Evolutionary conservation across 2,329 filamentous ascomycete genomes (phyloP), one percentile per base, ranked within the genome.

Genomic region (Neopestalotiopsis sp.): DNA sequence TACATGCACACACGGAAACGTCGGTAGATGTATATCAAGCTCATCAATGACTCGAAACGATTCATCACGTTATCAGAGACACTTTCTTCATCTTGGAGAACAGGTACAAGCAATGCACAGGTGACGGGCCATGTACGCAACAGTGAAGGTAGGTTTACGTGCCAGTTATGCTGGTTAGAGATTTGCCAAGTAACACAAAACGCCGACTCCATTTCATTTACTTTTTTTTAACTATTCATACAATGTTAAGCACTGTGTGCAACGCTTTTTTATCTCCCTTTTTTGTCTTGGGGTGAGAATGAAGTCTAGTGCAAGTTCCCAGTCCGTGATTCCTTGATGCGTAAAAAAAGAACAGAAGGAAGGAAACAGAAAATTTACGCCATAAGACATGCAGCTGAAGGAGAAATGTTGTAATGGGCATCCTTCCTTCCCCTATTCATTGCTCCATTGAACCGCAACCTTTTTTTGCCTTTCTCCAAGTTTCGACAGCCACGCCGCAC

Each of bases 201-300:
- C 59, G 32, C 59, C 53, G 53, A 30, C 5, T 66, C 63, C 20
- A 56, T 56, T 32, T 38, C 42, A 32, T 69, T 71, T 71, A 70
- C 71, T 67, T 71, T 68, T 67, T 68, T 68, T 70, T 61, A 42
- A 68, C 69, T 77, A 77, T 67, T 77, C 72, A 66, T 77, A 77
- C 76, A 77, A 28, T 71, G 68, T 14, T 49, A 64, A 74, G 71
- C 72, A 65, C 58, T 65, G 67, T 63, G 67, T 61, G 32, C 59
- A 70, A 63, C 70, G 66, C 74, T 70, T 74, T 76, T 76, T 71
- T 69, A 67, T 53, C 38, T n/a, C 61, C 61, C 40, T 69, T 71
- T 28, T 71, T 34, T 62, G 68, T 62, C 28, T n/a, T 67, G 49
- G 65, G 58, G n/a, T 42, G 61, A 42, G 58, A 64, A 63, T 61